These are phyloP conservation scores for Pichia sp. DNA, from an alignment of 1,139 yeast genomes.

Conservation along the genomic window DNA sequence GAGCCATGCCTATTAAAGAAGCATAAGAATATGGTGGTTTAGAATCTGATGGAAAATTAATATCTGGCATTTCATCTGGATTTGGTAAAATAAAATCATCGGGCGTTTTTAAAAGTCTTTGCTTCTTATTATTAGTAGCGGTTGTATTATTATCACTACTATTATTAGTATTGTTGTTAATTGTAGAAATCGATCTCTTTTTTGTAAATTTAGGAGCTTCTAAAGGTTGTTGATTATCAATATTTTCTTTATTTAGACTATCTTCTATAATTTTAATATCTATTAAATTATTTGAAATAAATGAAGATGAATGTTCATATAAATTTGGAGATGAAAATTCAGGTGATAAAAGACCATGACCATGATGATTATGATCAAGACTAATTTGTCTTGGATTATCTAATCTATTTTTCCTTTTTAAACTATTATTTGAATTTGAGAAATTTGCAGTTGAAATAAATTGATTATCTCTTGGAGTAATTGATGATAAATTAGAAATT, in stretches of 20 bases:
- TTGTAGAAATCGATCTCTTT: conserved; percentile 6
- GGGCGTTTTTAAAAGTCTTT: conserved; percentile 24
- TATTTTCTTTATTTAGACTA: conserved; percentile 9
- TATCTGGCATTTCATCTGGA: conserved; percentile 29
- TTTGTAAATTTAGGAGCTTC: conserved; percentile 9
- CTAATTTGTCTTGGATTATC: no score
- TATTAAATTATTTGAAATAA: background rate
- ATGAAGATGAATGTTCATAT: conserved; percentile 1
- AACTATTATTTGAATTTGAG: background rate
- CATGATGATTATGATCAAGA: no score
- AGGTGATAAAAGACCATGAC: conserved; percentile 28
- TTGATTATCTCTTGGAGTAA: background rate
- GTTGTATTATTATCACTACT: background rate
- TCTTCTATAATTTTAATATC: conserved; percentile 7
- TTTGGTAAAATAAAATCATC: conserved; percentile 26
- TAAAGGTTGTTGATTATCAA: conserved; percentile 1
- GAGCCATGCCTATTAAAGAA: conserved; percentile 88
- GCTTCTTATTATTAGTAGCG: conserved; percentile 15
- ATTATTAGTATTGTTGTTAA: conserved; percentile 8
- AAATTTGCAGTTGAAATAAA: background rate
- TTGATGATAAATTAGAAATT: conserved; percentile 1
- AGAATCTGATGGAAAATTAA: conserved; percentile 23
- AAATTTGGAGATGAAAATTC: conserved; percentile 31
- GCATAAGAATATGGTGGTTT: conserved; percentile 97
- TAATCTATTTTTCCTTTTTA: no score